These are phyloP conservation scores for Myriosclerotinia scirpicola DNA, from an alignment of 2,329 filamentous ascomycete genomes.

Conservation along the genomic window DNA sequence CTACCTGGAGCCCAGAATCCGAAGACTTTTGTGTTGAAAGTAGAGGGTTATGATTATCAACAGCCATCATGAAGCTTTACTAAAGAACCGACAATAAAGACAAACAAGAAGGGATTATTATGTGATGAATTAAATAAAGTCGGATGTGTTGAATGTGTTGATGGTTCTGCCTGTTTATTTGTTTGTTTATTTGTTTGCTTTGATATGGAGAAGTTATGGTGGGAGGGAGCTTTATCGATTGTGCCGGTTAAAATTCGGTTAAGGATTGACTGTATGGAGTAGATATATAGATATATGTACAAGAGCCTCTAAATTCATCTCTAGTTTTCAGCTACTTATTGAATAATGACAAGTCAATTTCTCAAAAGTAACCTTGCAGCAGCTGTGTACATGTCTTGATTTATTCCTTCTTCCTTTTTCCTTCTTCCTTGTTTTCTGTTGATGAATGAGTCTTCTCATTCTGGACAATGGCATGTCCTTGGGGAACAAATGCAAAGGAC, in stretches of 20 bases:
- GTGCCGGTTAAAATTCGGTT: constrained; percentile 6
- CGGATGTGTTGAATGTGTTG: not conserved
- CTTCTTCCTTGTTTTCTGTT: not conserved
- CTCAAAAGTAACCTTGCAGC: not conserved
- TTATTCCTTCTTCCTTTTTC: not conserved
- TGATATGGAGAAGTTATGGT: not conserved
- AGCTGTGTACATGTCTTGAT: too few species aligned
- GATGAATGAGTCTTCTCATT: not conserved
- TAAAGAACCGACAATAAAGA: not conserved
- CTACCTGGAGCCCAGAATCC: constrained; percentile 68
- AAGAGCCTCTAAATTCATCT: not conserved
- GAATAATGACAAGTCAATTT: too few species aligned
- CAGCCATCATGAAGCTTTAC: constrained; percentile 47
- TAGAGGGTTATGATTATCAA: constrained; percentile 52
- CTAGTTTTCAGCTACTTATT: not conserved
- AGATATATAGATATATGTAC: too few species aligned
- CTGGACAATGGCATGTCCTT: not conserved
- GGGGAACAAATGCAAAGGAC: not conserved
- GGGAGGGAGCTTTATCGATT: constrained; percentile 20
- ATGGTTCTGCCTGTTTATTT: not conserved
- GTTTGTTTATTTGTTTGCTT: not conserved
- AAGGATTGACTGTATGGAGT: not conserved
- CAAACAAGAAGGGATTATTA: not conserved
- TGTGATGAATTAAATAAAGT: not conserved
- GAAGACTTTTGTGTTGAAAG: constrained; percentile 65